These are phyloP conservation scores for Rhodotorula toruloides DNA, from an alignment of 768 basidiomycete species.

Conservation along the genomic window DNA sequence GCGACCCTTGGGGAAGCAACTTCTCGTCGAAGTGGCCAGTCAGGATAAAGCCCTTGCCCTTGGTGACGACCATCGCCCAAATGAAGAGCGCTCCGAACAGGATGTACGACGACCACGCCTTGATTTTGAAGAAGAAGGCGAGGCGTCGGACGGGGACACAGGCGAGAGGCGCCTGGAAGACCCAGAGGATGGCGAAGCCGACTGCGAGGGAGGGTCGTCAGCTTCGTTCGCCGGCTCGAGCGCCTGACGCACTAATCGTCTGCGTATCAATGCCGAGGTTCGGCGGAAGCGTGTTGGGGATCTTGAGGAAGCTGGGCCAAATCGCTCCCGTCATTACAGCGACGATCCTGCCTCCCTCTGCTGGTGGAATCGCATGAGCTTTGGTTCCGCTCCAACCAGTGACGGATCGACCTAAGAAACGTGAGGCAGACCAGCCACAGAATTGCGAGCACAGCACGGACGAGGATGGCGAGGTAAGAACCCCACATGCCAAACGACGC, in stretches of 20 bases:
- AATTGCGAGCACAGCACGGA: slow-evolving; percentile 40
- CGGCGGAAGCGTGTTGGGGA: slow-evolving; percentile 38
- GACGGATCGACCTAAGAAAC: slow-evolving; percentile 7
- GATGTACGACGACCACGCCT: slow-evolving; percentile 23
- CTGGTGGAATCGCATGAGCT: neutral
- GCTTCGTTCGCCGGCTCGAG: too few relatives aligned
- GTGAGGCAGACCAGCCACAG: slow-evolving; percentile 30
- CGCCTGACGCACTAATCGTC: too few relatives aligned
- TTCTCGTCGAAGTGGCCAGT: slow-evolving; percentile 19
- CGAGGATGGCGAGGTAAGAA: slow-evolving; percentile 42
- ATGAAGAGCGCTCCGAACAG: slow-evolving; percentile 40
- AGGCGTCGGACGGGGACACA: slow-evolving; percentile 43
- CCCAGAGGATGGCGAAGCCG: slow-evolving; percentile 45
- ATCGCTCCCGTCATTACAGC: slow-evolving; percentile 44
- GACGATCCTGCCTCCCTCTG: slow-evolving; percentile 35
- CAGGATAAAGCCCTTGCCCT: slow-evolving; percentile 12
- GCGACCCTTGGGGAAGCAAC: slow-evolving; percentile 34
- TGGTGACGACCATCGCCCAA: slow-evolving; percentile 34
- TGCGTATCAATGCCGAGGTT: slow-evolving; percentile 42
- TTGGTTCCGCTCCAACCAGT: slow-evolving; percentile 21
- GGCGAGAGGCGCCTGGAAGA: slow-evolving; percentile 38
- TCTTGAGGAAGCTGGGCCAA: slow-evolving; percentile 43
- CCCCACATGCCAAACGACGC: slow-evolving; percentile 43
- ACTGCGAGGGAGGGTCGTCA: too few relatives aligned
- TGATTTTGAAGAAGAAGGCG: slow-evolving; percentile 42